These are phyloP conservation scores for Hanseniaspora singularis DNA, from an alignment of 805 yeast genomes.

Conservation along the genomic window DNA sequence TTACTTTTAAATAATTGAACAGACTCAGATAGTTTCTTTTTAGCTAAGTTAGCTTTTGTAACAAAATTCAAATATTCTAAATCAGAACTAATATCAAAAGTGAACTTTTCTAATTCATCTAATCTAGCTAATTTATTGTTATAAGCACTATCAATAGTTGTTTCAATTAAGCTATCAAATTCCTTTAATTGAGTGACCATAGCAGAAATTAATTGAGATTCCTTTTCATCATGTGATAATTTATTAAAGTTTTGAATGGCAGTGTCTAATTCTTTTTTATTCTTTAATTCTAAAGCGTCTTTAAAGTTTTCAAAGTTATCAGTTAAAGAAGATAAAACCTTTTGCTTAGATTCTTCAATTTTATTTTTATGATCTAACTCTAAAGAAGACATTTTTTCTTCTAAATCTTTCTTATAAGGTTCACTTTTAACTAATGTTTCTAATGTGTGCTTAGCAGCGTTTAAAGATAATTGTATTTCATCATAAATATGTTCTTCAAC, in stretches of 20 bases:
- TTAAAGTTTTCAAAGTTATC: slow-evolving; percentile 53
- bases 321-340: slow-evolving; percentile 46
- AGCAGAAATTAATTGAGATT: slow-evolving; percentile 56
- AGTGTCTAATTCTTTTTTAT: slow-evolving; percentile 41
- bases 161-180: slow-evolving; percentile 45
- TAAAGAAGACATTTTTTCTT: slow-evolving; percentile 17
- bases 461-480: slow-evolving; percentile 4
- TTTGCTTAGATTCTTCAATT: slow-evolving; percentile 37
- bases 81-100: slow-evolving; percentile 35
- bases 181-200: slow-evolving; percentile 58
- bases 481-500: slow-evolving; percentile 7
- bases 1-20: slow-evolving; percentile 21
- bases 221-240: slow-evolving; percentile 56
- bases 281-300: slow-evolving; percentile 45
- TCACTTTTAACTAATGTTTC: not conserved
- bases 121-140: slow-evolving; percentile 64
- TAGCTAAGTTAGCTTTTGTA: slow-evolving; percentile 30
- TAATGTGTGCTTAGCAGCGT: slow-evolving; percentile 4
- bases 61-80: slow-evolving; percentile 34
- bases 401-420: slow-evolving; percentile 4
- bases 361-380: slow-evolving; percentile 22
- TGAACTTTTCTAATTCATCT: slow-evolving; percentile 43
- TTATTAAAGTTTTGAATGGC: slow-evolving; percentile 61
- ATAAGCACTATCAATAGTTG: slow-evolving; percentile 61
- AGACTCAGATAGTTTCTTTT: slow-evolving; percentile 23